Percentiles rank a stretch among this genome's conserved stretches.
phyloP scores from a whole-genome alignment of 1,284 basidiomycete species.

The Gomphus sp. region DNA sequence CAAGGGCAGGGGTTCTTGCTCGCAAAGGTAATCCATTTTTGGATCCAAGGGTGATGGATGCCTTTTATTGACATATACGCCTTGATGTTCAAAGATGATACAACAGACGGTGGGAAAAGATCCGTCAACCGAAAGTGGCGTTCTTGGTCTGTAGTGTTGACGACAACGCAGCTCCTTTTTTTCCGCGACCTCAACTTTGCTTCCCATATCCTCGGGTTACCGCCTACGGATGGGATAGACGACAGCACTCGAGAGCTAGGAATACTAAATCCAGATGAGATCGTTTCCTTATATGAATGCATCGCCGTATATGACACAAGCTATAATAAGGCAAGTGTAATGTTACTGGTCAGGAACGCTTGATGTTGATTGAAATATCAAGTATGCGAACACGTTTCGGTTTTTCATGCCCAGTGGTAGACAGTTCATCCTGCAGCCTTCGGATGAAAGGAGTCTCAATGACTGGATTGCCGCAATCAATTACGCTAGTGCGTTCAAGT shows the following conservation, averaged over 20 bases:
- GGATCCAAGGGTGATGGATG: neutral
- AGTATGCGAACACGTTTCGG: conserved; percentile 73
- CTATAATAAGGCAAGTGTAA: conserved; percentile 55
- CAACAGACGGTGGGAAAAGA: conserved; percentile 69
- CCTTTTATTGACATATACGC: conserved; percentile 9
- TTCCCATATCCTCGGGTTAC: conserved; percentile 44
- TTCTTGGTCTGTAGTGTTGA: conserved; percentile 78
- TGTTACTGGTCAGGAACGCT: conserved; percentile 6
- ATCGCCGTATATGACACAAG: conserved; percentile 75
- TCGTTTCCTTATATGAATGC: conserved; percentile 70
- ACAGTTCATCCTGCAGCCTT: conserved; percentile 75
- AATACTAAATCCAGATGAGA: conserved; percentile 80
- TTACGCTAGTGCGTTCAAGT: conserved; percentile 89
- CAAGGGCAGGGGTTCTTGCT: conserved; percentile 75
- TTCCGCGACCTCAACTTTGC: conserved; percentile 81
- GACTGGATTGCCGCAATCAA: conserved; percentile 93
- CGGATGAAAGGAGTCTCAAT: conserved; percentile 71
- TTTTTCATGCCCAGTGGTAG: conserved; percentile 70
- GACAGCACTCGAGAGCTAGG: conserved; percentile 41
- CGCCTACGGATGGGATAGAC: conserved; percentile 29
- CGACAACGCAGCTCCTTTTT: conserved; percentile 85
- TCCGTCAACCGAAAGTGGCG: conserved; percentile 81
- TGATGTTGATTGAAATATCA: conserved; percentile 10
- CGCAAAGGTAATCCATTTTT: conserved; percentile 47
- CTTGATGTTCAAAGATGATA: conserved; percentile 44